Base-by-base conservation (phyloP, 139 green algal genomes). In the Picochlorum sp. region DNA sequence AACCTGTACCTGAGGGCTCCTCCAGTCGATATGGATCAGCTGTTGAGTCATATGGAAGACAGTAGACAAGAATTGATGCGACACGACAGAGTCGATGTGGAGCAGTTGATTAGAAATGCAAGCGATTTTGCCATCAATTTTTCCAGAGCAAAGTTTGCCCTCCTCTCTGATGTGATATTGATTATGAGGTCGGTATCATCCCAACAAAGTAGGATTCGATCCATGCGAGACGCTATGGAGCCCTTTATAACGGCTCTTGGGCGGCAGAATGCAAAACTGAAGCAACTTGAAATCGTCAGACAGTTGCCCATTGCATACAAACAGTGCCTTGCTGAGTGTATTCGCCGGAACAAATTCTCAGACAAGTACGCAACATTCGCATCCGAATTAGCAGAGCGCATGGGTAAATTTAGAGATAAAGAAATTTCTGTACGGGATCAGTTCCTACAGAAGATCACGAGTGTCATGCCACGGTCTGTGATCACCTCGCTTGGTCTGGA, bases 201-300 rank as follows among this genome's bases (percentile, higher is more conserved):
- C 34, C 76, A 90, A 70, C 90, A 97, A 80, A 85, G 64, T 64
- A 80, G 80, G 49, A 96, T 97, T 71, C 69, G 83, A 14, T 86
- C 94, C 63, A 82, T 95, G 74, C 80, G 79, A 24, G 64, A 70
- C 21, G 23, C 14, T 3, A 30, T 49, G 28, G 64, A 5, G 9
- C 18, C 15, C 3, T 49, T 26, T 49, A 14, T 24, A 38, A 68
- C 61, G 38, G 72, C 68, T 13, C 59, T 77, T 37, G 52, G 46
- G 0, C 41, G 61, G 11, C 69, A 78, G 56, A 62, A 69, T 18
- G 30, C 23, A 3, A 13, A 23, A 1, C 44, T 73, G 21, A 41
- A 30, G 11, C 21, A 68, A 30, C 83, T 97, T 44, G 54, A 74
- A 51, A 52, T 81, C 6, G 79, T 89, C 23, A 60, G 65, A 56